Evolutionary conservation across 1,139 yeast species (phyloP), one percentile per base, ranked within the genome.

Genomic region (Nakaseomyces uthaithaninus): DNA sequence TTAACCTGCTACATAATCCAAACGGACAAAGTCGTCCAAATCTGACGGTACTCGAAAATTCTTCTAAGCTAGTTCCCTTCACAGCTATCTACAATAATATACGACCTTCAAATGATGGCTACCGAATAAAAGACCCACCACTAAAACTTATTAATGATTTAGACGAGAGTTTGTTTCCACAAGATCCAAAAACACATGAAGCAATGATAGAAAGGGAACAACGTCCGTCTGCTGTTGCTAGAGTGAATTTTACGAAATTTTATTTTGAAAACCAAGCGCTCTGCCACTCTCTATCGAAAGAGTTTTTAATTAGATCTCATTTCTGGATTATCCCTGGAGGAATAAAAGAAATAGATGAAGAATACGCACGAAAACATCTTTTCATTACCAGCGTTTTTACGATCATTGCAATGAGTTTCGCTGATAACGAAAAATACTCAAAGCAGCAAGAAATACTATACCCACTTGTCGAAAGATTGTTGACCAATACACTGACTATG

Each of bases 281-380:
- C 3, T 69, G 73, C 44, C 53, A 69, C n/a, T 54, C 57, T 31
- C 47, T 72, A 12, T 66, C 72, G 0, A 60, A 64, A 42, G 65
- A 67, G 23, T 72, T 71, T 45, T 50, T 72, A 24, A 66, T 63
- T 17, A 65, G 65, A 31, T 69, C 76, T 1, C 75, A 72, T 51
- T 71, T 69, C 49, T 72, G 75, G 75, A 71, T 72, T 35, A 68
- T 72, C 5, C 77, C 77, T 1, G 77, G 76, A 9, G 76, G 76
- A 3, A 63, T 71, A 12, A 69, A 64, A 33, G 64, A 61, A 25
- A 64, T 72, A 8, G 62, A 67, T 34, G 51, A 63, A 34, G 58
- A 58, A 5, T 72, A 69, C 48, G 75, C 69, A 3, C 46, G 57
- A 17, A 60, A 63, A 26, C 75, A 72, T 51, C 70, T 74, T 3